phyloP scores from a whole-genome alignment of 345 rosid species.

The Eucalyptus urophylla region DNA sequence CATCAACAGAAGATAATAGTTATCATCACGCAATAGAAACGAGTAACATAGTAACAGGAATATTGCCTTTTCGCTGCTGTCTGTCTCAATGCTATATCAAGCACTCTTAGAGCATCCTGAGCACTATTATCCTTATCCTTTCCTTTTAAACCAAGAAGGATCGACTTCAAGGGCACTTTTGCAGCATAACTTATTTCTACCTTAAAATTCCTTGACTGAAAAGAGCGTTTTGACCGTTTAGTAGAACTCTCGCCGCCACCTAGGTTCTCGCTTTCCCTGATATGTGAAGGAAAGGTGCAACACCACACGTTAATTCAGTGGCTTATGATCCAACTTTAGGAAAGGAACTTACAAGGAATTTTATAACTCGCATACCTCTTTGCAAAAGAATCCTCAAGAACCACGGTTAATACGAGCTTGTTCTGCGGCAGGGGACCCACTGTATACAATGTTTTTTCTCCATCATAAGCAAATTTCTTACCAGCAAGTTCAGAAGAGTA shows the following conservation, averaged over 20 bases:
- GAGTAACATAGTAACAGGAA: background rate
- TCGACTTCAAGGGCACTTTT: slow-evolving; percentile 46
- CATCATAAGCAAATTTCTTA: slow-evolving; percentile 74
- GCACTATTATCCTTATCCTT: slow-evolving; percentile 19
- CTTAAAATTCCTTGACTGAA: slow-evolving; percentile 34
- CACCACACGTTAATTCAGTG: background rate
- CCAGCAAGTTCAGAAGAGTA: slow-evolving; percentile 50
- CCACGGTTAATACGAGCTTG: slow-evolving; percentile 43
- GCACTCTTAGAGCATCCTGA: slow-evolving; percentile 74
- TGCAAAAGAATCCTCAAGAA: slow-evolving; percentile 52
- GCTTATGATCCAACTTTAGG: background rate
- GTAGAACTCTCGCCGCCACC: slow-evolving; percentile 11
- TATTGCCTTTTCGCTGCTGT: slow-evolving; percentile 63
- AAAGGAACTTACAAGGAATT: background rate
- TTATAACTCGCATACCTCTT: slow-evolving; percentile 15
- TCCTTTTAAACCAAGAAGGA: slow-evolving; percentile 34
- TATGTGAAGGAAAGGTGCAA: slow-evolving; percentile 1
- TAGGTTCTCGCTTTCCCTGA: background rate
- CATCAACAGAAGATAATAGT: background rate
- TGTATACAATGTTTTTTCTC: slow-evolving; percentile 58
- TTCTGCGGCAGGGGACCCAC: slow-evolving; percentile 65
- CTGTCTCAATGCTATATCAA: slow-evolving; percentile 71
- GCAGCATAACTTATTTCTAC: slow-evolving; percentile 53
- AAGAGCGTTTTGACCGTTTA: slow-evolving; percentile 53
- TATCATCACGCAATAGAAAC: background rate